Percentiles rank a stretch among this genome's conserved stretches.
Evolutionary conservation across 1,139 yeast species (phyloP).

Genomic region (Kurtzmaniella quercitrusa): DNA sequence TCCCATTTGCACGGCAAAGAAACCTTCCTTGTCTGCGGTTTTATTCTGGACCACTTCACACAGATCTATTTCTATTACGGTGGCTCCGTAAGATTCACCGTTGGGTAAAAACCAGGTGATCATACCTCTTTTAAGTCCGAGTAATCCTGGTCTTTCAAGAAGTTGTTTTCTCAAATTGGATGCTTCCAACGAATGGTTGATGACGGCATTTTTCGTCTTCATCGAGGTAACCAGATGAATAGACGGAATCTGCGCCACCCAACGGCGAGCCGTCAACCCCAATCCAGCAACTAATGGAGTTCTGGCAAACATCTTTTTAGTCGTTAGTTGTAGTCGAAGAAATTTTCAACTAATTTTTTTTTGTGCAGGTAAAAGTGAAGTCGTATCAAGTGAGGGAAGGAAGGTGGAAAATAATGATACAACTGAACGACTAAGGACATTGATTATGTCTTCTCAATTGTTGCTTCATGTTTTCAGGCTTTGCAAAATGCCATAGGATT

Average conservation of each 20-base stretch:
- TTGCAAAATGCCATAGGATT: too few relatives aligned
- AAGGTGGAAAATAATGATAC: background rate
- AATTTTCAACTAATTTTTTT: conserved; percentile 2
- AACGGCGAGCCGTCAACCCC: conserved; percentile 20
- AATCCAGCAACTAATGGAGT: background rate
- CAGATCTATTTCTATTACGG: conserved; percentile 82
- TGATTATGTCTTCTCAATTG: too few relatives aligned
- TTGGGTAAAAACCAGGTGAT: conserved; percentile 69
- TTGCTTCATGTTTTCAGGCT: too few relatives aligned
- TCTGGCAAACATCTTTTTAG: background rate
- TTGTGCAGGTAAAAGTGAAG: background rate
- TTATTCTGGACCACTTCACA: conserved; percentile 80
- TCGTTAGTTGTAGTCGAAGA: background rate
- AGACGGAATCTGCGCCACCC: conserved; percentile 50
- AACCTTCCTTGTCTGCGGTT: conserved; percentile 68
- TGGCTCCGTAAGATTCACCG: conserved; percentile 73
- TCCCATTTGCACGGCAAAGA: conserved; percentile 86
- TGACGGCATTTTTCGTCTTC: conserved; percentile 37
- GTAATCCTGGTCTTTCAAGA: conserved; percentile 74
- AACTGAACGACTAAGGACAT: too few relatives aligned
- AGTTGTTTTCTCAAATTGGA: conserved; percentile 64
- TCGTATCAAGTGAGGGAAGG: too few relatives aligned
- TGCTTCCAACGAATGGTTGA: conserved; percentile 53
- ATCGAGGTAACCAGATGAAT: conserved; percentile 51
- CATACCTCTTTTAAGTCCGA: conserved; percentile 88